A percentile compares a stretch with the other conserved stretches of the same genome.
phyloP scores from a whole-genome alignment of 306 rosid species.

The Prunus campanulata region DNA sequence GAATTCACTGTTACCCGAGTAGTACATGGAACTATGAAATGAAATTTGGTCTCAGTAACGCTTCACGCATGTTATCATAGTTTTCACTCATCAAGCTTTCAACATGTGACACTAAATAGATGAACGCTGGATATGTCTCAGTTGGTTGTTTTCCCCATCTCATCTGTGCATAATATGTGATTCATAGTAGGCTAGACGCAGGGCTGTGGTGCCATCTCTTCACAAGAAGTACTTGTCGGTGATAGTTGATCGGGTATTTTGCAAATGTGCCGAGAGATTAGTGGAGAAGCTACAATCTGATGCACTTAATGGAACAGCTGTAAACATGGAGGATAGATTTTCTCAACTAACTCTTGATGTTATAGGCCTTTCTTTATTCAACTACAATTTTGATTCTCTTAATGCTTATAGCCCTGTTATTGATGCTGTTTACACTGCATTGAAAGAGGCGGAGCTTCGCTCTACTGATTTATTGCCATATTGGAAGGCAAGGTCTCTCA shows the following conservation, averaged over 20 bases:
- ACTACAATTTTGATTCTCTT: constrained; percentile 83
- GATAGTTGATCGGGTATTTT: constrained; percentile 83
- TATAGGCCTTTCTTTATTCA: constrained; percentile 88
- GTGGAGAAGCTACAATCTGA: constrained; percentile 77
- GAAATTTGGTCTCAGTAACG: background rate
- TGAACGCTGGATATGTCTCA: background rate
- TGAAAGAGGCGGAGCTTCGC: constrained; percentile 96
- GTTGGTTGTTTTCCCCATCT: background rate
- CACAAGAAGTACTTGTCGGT: constrained; percentile 85
- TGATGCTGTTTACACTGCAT: constrained; percentile 88
- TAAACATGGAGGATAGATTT: constrained; percentile 90
- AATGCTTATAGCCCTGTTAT: constrained; percentile 79
- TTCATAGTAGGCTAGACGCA: constrained; percentile 74
- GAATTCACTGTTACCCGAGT: background rate
- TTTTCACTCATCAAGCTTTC: background rate
- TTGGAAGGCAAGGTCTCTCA: constrained; percentile 68
- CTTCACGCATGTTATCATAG: background rate
- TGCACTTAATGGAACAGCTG: constrained; percentile 62
- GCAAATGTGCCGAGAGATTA: constrained; percentile 83
- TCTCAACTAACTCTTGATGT: constrained; percentile 93
- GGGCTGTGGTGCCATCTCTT: constrained; percentile 98
- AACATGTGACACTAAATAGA: background rate
- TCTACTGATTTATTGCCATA: constrained; percentile 91
- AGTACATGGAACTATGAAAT: too few relatives aligned
- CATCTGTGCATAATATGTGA: constrained; percentile 23